Conservation (phyloP, 345 rosid species). For the Eucalyptus curtisii region DNA sequence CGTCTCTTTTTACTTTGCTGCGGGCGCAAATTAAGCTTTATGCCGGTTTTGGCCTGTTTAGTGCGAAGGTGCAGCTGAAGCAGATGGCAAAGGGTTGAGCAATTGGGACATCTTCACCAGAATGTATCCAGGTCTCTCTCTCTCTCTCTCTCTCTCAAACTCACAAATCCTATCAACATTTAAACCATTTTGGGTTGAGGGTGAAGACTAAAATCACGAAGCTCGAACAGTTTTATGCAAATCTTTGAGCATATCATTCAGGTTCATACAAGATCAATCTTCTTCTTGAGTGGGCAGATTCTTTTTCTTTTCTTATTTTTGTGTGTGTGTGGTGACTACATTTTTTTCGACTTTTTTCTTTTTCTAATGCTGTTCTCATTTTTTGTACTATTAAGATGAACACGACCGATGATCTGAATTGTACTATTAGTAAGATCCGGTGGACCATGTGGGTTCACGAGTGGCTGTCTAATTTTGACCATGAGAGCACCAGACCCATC, state of each 20-base stretch:
- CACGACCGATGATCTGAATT: not conserved
- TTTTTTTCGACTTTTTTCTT: not conserved
- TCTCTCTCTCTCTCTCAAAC: not conserved
- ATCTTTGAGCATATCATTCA: not conserved
- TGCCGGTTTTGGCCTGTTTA: not conserved
- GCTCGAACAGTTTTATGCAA: not conserved
- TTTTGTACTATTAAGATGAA: not conserved
- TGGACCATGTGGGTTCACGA: not conserved
- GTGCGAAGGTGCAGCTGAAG: slow-evolving; percentile 7
- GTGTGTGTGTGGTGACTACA: not conserved
- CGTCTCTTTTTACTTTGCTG: not conserved
- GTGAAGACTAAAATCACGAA: not conserved
- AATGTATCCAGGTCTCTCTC: not conserved
- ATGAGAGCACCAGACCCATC: not conserved
- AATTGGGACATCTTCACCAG: slow-evolving; percentile 4
- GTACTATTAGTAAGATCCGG: not conserved
- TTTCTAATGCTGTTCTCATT: no score
- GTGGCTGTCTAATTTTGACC: not conserved
- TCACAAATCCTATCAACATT: not conserved
- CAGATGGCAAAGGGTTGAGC: slow-evolving; percentile 1
- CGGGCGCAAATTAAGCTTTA: not conserved
- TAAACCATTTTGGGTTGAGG: not conserved
- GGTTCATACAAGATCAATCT: not conserved
- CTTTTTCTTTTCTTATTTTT: not conserved
- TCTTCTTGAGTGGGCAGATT: not conserved